Percentiles rank a stretch among this genome's conserved stretches.
Conservation (phyloP, 2,329 filamentous ascomycete genomes). For the Capronia coronata region DNA sequence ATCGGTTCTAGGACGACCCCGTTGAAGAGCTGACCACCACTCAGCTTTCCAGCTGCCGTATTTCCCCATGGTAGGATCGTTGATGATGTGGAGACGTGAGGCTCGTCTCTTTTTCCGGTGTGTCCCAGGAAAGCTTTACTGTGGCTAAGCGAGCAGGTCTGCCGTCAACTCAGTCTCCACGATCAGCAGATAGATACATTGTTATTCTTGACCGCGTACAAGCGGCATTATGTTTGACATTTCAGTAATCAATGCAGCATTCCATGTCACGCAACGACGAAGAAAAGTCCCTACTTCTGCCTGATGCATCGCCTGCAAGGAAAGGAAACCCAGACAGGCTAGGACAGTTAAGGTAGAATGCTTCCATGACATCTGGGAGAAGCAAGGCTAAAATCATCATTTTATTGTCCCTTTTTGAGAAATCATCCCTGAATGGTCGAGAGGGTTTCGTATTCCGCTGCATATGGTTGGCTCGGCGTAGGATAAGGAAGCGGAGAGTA, state of each 20-base stretch:
- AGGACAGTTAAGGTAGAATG: not conserved
- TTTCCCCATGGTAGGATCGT: not conserved
- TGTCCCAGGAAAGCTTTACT: not conserved
- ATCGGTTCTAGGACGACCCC: not conserved
- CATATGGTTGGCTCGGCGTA: not conserved
- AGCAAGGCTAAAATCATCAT: not conserved
- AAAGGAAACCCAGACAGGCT: not conserved
- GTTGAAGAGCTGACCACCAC: not conserved
- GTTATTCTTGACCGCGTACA: too few species aligned
- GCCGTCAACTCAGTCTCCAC: not conserved
- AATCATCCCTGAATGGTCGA: slow-evolving; percentile 3
- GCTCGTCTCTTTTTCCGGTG: not conserved
- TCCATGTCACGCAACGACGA: too few species aligned
- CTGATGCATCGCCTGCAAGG: too few species aligned
- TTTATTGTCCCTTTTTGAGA: slow-evolving; percentile 4
- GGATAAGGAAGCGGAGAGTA: not conserved
- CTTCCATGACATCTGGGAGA: not conserved
- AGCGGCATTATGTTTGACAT: not conserved
- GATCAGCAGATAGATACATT: slow-evolving; percentile 4
- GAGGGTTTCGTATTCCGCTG: not conserved
- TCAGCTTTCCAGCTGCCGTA: not conserved
- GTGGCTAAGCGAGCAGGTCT: too few species aligned
- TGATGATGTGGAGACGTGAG: not conserved
- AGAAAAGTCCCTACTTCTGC: too few species aligned
- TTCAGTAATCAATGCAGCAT: too few species aligned